Percentiles rank a stretch among this genome's conserved stretches.
phyloP scores from a whole-genome alignment of 768 basidiomycete genomes.

The Chlorophyllum brunneum region DNA sequence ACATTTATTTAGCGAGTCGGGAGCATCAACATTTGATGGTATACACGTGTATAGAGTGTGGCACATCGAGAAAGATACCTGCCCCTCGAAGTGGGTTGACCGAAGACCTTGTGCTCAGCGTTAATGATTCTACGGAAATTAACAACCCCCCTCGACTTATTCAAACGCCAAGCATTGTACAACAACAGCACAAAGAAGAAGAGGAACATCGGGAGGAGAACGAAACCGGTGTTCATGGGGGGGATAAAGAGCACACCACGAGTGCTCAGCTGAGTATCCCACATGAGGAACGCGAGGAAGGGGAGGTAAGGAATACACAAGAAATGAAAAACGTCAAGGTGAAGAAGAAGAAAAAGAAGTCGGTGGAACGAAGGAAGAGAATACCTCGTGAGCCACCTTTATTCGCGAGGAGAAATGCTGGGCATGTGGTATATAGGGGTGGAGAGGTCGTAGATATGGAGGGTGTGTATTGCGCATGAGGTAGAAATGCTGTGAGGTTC shows the following conservation, averaged over 20 bases:
- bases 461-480: conserved; percentile 17
- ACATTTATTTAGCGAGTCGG: conserved; percentile 24
- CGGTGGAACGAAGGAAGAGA: conserved; percentile 16
- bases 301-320: not conserved
- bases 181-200: no score
- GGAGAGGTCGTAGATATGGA: conserved; percentile 36
- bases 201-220: no score
- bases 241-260: no score
- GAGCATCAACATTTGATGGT: conserved; percentile 52
- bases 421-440: conserved; percentile 67
- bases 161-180: not conserved
- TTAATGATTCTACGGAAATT: not conserved
- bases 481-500: not conserved
- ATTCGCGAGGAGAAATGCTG: conserved; percentile 53
- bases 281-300: not conserved
- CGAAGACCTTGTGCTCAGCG: not conserved
- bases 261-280: no score
- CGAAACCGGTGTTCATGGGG: no score
- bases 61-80: conserved; percentile 59
- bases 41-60: conserved; percentile 59
- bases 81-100: conserved; percentile 36
- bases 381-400: conserved; percentile 49
- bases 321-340: not conserved
- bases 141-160: no score
- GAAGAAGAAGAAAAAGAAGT: not conserved